phyloP scores from a whole-genome alignment of 176 grass and related monocot genomes.

The Cenchrus purpureus region DNA sequence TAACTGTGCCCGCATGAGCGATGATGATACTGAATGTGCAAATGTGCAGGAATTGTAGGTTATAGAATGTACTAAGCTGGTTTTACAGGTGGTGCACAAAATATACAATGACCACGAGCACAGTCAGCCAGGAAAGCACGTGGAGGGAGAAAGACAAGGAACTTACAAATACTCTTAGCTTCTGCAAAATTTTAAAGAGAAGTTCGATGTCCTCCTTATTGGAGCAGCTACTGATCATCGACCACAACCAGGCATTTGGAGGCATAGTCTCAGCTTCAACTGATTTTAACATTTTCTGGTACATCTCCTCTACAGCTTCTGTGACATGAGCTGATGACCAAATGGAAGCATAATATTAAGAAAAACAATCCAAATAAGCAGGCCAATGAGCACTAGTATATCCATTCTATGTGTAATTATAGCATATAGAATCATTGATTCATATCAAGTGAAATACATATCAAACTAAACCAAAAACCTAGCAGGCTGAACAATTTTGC shows the following conservation, averaged over 20 bases:
- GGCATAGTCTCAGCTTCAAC: constrained; percentile 87
- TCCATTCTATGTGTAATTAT: constrained; percentile 1
- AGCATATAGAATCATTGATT: not conserved
- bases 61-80: not conserved
- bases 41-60: not conserved
- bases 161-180: constrained; percentile 92
- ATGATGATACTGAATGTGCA: not conserved
- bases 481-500: not conserved
- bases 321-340: constrained; percentile 14
- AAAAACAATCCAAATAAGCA: not conserved
- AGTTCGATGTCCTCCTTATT: constrained; percentile 87
- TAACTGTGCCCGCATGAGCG: not conserved
- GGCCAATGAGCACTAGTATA: not conserved
- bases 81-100: constrained; percentile 1
- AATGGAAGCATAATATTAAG: constrained; percentile 25
- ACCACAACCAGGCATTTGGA: constrained; percentile 96
- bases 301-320: constrained; percentile 82
- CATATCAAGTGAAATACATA: not conserved
- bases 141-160: not conserved
- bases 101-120: constrained; percentile 14
- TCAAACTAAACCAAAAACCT: not conserved
- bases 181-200: constrained; percentile 84
- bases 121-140: not conserved
- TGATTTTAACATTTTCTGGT: constrained; percentile 89
- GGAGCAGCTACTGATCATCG: constrained; percentile 78